phyloP scores from a whole-genome alignment of 2,329 filamentous ascomycete species.

The Sporothrix mexicana region DNA sequence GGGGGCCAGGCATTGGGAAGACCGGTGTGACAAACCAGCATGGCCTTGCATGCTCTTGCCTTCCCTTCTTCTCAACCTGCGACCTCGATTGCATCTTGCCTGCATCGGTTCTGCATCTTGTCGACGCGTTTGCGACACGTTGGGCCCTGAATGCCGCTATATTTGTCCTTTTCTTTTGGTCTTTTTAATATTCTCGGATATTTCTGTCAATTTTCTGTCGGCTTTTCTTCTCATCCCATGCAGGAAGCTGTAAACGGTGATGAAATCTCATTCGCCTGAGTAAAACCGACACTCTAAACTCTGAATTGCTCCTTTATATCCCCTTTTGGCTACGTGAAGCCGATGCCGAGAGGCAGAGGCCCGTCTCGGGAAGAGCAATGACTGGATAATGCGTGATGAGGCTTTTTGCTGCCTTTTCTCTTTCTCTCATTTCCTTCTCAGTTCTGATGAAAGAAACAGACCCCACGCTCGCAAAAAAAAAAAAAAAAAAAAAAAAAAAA shows the following conservation, averaged over 20 bases:
- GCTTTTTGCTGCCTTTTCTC: neutral
- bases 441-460: neutral
- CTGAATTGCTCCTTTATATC: neutral
- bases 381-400: neutral
- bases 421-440: too few species aligned
- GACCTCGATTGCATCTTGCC: too few species aligned
- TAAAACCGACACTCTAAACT: neutral
- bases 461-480: conserved; percentile 5
- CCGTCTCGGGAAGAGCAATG: neutral
- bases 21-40: conserved; percentile 16
- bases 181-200: too few species aligned
- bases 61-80: neutral
- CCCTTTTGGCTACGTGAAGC: conserved; percentile 5
- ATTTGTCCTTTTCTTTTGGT: too few species aligned
- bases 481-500: neutral
- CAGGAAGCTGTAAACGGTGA: neutral
- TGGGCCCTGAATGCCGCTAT: neutral
- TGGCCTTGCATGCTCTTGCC: conserved; percentile 7
- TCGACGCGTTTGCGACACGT: neutral
- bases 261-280: conserved; percentile 4
- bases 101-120: neutral
- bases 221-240: neutral
- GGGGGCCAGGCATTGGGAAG: neutral
- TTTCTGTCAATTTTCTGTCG: too few species aligned
- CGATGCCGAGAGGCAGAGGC: neutral